Conservation (phyloP, 345 rosid genomes). For the Arabis hirsuta region DNA sequence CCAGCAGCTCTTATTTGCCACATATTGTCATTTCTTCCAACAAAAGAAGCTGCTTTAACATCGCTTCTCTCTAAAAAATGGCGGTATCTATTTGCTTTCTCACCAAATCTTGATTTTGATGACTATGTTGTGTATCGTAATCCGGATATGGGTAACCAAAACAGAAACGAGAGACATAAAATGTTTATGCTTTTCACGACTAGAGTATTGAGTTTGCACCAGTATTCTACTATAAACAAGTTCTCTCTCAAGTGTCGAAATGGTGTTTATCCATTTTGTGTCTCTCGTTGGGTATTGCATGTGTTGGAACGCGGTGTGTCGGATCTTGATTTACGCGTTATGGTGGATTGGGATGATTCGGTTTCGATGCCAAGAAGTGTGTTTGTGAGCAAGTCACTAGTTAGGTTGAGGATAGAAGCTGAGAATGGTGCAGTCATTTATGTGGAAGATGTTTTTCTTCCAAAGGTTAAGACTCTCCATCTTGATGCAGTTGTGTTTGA, state of each 20-base stretch:
- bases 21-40: background rate
- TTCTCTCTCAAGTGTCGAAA: background rate
- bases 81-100: too few relatives aligned
- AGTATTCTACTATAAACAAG: background rate
- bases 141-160: too few relatives aligned
- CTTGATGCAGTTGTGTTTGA: too few relatives aligned
- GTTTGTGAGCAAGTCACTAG: background rate
- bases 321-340: too few relatives aligned
- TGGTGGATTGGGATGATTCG: too few relatives aligned
- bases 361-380: background rate
- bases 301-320: too few relatives aligned
- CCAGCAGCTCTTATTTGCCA: too few relatives aligned
- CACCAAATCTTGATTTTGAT: too few relatives aligned
- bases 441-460: background rate
- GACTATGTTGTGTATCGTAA: too few relatives aligned
- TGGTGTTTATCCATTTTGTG: too few relatives aligned
- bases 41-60: too few relatives aligned
- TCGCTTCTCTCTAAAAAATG: constrained; percentile 1
- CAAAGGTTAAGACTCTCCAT: background rate
- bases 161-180: background rate
- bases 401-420: background rate
- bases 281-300: too few relatives aligned
- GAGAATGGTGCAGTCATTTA: background rate
- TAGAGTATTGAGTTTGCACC: background rate
- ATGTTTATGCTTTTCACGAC: background rate